Evolutionary conservation across 352 stramenopile species (phyloP).

Genomic region (Phytophthora nicotianae): DNA sequence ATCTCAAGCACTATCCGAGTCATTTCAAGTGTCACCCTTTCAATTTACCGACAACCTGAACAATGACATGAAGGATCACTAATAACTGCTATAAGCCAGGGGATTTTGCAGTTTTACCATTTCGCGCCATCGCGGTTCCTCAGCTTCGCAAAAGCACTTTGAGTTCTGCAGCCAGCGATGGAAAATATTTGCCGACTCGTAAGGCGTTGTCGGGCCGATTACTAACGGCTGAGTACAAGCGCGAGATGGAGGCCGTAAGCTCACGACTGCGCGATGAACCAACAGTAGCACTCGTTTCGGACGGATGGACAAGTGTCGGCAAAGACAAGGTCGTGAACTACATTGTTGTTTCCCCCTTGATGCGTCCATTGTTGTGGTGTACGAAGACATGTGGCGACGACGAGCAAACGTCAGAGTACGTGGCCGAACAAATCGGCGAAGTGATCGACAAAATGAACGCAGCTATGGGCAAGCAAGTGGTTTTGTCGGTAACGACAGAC

Average conservation of each 20-base stretch:
- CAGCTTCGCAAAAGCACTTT: not conserved
- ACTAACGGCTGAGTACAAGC: not conserved
- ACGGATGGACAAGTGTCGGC: not conserved
- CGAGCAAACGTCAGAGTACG: not conserved
- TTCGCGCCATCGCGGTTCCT: too few relatives aligned
- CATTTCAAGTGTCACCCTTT: too few relatives aligned
- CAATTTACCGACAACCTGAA: too few relatives aligned
- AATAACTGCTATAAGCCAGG: too few relatives aligned
- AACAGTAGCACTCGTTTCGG: slow-evolving; percentile 1
- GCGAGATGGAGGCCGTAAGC: not conserved
- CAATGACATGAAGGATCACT: too few relatives aligned
- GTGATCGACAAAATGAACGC: not conserved
- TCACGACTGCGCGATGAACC: not conserved
- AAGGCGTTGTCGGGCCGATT: not conserved
- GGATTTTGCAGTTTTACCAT: too few relatives aligned
- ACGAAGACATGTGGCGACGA: not conserved
- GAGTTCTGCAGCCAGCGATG: not conserved
- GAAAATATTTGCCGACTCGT: not conserved
- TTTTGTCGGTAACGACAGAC: not conserved
- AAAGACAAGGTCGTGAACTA: slow-evolving; percentile 1
- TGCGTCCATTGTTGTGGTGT: not conserved
- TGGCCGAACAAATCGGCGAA: not conserved
- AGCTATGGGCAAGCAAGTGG: not conserved
- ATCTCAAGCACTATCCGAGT: too few relatives aligned
- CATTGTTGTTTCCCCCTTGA: not conserved